Base-by-base conservation (phyloP, 2,329 filamentous ascomycete species). In the Xylariaceae sp. region DNA sequence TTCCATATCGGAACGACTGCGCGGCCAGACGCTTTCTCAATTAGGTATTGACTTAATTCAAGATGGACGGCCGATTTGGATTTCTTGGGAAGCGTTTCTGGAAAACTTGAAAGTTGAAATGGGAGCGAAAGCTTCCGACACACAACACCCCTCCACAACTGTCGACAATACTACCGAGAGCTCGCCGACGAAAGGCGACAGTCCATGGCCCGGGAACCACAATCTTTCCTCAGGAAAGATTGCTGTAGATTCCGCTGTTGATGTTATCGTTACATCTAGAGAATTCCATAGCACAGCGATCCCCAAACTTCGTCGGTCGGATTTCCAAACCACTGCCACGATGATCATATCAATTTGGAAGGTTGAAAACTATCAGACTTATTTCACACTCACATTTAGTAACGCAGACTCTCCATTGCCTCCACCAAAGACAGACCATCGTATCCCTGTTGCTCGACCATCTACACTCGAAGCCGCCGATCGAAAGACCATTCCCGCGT, bases 321-420 rank as follows among this genome's bases (percentile, higher is more conserved):
- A 68, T 19, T 65, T 63, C 40, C 71, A 70, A 55, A 65, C 80
- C 0, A 79, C 79, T 51, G 83, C 86, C 19, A 85, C 83, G 53
- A 87, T 90, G 83, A 87, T 89, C 37, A 79, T 90, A 19, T 86
- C 82, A 1, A 77, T 87, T 6, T 91, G 85, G 83, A 75, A 80
- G 48, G 71, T 78, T n/a, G 78, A 85, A 32, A 79, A 86, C 34
- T 73, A 76, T 17, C 77, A 83, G 54, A 79, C 75, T 8, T 89
- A 84, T 64, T 90, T 82, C 59, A 89, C 84, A 2, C 68, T 90
- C 47, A 88, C 85, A 0, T 90, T 91, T 49, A 90, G 85, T 10
- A 82, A 75, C 49, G 75, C 79, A 11, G 69, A 74, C 16, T 70
- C 70, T 1, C 60, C 63, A 0, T n/a, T n/a, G n/a, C 44, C 63